Evolutionary conservation across 2,329 filamentous ascomycete species (phyloP), one percentile per base, ranked within the genome.

Genomic region (Neonectria magnoliae): DNA sequence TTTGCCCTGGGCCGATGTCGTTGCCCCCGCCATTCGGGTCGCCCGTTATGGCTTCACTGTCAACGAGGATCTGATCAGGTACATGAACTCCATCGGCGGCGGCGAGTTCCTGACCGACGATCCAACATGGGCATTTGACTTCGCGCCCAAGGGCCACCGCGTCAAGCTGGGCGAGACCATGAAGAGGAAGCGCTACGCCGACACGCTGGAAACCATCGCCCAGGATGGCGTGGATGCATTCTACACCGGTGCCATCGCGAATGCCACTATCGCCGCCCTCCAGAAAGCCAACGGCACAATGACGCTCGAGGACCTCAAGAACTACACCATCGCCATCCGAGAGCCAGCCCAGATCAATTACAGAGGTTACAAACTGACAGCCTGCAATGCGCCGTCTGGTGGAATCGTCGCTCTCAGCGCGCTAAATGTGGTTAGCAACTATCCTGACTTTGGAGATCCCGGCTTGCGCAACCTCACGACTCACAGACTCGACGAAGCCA

Each of bases 401-500:
- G 93, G 94, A 4, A 83, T 85, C 2, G 91, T 97, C 0, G 90
- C 89, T 0, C 80, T 94, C 65, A 88, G 88, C n/a, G 85, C 88
- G 0, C 79, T 97, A 71, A 97, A 96, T 62, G 91, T 90, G 25
- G 79, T 95, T 45, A 85, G 90, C 65, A 91, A 91, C 0, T 97
- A 93, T 73, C 4, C 31, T 20, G 80, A 86, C 0, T 83, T 82
- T 38, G 36, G 36, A 6, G 14, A 38, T 8, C 1, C 36, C 14
- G 13, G 36, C 22, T 89, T 95, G 52, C 89, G 88, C 18, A 80
- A 88, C 13, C 79, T 84, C 1, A 79, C 81, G 1, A 93, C 91
- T 0, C 93, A 97, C 75, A 84, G 91, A 0, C 80, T 97, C n/a
- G 90, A 95, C 68, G 93, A 97, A 81, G 91, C 93, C 1, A 91